These are phyloP conservation scores for Phyllostachys edulis DNA, from an alignment of 176 grass and related monocot species.

Conservation along the genomic window DNA sequence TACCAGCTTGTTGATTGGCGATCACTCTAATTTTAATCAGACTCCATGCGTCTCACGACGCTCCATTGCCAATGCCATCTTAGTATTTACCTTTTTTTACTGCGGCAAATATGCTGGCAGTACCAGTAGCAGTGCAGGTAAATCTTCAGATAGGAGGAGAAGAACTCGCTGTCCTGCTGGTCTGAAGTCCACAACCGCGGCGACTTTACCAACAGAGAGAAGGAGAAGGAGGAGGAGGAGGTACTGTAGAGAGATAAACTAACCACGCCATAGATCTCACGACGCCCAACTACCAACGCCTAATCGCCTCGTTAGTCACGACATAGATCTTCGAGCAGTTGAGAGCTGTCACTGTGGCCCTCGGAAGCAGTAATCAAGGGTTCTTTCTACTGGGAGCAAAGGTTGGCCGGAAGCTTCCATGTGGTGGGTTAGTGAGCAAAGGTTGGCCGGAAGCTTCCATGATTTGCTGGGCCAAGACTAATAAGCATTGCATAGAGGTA, in stretches of 20 bases:
- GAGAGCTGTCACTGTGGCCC: constrained; percentile 5
- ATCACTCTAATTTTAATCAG: neutral
- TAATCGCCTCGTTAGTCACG: neutral
- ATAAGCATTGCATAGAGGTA: too few relatives aligned
- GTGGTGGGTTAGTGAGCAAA: neutral
- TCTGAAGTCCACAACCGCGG: neutral
- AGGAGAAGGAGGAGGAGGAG: neutral
- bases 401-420: neutral
- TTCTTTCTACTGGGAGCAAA: neutral
- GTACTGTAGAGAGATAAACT: neutral
- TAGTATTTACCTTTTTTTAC: neutral
- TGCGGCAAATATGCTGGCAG: neutral
- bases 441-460: neutral
- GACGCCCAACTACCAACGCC: constrained; percentile 33
- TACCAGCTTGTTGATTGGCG: neutral
- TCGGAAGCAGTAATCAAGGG: neutral
- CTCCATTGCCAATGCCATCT: neutral
- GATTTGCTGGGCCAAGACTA: too few relatives aligned
- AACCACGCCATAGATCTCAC: constrained; percentile 19
- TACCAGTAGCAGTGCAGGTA: neutral
- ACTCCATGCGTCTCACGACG: neutral
- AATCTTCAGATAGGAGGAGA: neutral
- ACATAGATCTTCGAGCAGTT: neutral
- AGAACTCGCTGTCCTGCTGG: too few relatives aligned
- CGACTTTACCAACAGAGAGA: neutral